A percentile compares a stretch with the other conserved stretches of the same genome.
phyloP scores from a whole-genome alignment of 1,284 basidiomycete genomes.

The Ustilago xerochloae region DNA sequence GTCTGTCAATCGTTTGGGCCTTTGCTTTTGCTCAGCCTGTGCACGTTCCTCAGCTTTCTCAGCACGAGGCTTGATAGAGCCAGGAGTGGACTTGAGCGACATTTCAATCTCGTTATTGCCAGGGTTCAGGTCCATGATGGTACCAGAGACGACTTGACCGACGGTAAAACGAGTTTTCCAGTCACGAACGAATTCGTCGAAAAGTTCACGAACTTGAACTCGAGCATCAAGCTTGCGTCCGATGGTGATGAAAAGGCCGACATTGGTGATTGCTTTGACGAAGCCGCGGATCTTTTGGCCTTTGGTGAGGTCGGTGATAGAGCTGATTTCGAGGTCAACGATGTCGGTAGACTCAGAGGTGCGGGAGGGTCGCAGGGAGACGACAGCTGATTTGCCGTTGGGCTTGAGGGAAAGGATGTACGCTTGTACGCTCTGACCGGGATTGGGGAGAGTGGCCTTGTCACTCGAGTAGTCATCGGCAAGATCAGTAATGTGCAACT shows the following conservation, averaged over 20 bases:
- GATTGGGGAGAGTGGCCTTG: slow-evolving; percentile 73
- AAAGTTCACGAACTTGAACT: slow-evolving; percentile 89
- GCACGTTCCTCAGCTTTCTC: slow-evolving; percentile 61
- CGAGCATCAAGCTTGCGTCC: slow-evolving; percentile 86
- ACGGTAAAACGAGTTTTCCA: slow-evolving; percentile 86
- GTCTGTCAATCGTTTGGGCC: slow-evolving; percentile 41
- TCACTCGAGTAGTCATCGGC: slow-evolving; percentile 77
- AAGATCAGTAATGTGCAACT: slow-evolving; percentile 74
- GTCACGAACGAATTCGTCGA: slow-evolving; percentile 84
- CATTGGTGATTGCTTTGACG: slow-evolving; percentile 83
- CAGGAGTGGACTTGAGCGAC: slow-evolving; percentile 75
- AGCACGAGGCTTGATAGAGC: slow-evolving; percentile 69
- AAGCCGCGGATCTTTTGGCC: slow-evolving; percentile 82
- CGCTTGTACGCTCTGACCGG: slow-evolving; percentile 78
- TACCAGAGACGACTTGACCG: slow-evolving; percentile 87
- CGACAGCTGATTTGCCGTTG: slow-evolving; percentile 40
- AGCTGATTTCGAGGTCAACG: slow-evolving; percentile 70
- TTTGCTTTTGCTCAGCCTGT: slow-evolving; percentile 18
- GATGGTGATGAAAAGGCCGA: slow-evolving; percentile 87
- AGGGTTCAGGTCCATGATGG: slow-evolving; percentile 78
- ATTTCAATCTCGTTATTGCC: slow-evolving; percentile 84
- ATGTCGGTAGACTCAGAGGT: slow-evolving; percentile 13
- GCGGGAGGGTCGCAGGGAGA: slow-evolving; percentile 43
- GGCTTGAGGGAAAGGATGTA: slow-evolving; percentile 77
- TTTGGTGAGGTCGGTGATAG: slow-evolving; percentile 73